phyloP scores from a whole-genome alignment of 768 basidiomycete species.

The Amanita thiersii region DNA sequence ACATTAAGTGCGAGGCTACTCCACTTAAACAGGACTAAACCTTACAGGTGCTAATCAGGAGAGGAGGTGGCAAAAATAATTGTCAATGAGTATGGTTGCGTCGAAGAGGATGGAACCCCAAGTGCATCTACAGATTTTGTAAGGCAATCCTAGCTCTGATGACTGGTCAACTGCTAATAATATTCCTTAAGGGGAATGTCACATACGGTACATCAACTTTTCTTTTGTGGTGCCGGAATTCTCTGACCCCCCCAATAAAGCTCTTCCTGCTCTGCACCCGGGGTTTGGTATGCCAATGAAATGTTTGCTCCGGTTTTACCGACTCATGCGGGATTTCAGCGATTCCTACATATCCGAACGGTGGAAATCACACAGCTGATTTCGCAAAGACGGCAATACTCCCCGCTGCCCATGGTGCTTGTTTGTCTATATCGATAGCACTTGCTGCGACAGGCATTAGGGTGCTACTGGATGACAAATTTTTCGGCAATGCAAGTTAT shows the following conservation, averaged over 20 bases:
- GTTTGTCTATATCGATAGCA: conserved; percentile 59
- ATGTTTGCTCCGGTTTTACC: background rate
- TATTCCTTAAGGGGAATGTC: conserved; percentile 51
- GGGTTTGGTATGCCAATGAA: conserved; percentile 44
- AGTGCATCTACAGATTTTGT: conserved; percentile 82
- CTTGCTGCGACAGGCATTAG: conserved; percentile 65
- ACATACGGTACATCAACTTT: conserved; percentile 49
- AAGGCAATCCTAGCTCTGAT: conserved; percentile 40
- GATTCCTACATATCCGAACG: conserved; percentile 63
- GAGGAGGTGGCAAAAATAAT: conserved; percentile 57
- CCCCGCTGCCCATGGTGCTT: conserved; percentile 53
- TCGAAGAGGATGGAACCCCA: conserved; percentile 58
- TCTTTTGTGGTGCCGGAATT: background rate
- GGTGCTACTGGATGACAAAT: conserved; percentile 57
- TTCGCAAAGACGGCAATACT: conserved; percentile 65
- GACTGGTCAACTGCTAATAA: background rate
- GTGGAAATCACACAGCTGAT: conserved; percentile 70
- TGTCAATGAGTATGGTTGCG: conserved; percentile 48
- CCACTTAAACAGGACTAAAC: background rate
- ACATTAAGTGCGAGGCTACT: conserved; percentile 35
- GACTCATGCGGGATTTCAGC: too few relatives aligned
- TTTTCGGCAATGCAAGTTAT: conserved; percentile 43
- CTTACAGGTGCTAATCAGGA: conserved; percentile 28
- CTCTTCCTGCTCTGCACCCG: conserved; percentile 65
- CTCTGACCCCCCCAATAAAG: conserved; percentile 21